Base-by-base conservation (phyloP, 139 green algal species). In the Coelastrella sp. region DNA sequence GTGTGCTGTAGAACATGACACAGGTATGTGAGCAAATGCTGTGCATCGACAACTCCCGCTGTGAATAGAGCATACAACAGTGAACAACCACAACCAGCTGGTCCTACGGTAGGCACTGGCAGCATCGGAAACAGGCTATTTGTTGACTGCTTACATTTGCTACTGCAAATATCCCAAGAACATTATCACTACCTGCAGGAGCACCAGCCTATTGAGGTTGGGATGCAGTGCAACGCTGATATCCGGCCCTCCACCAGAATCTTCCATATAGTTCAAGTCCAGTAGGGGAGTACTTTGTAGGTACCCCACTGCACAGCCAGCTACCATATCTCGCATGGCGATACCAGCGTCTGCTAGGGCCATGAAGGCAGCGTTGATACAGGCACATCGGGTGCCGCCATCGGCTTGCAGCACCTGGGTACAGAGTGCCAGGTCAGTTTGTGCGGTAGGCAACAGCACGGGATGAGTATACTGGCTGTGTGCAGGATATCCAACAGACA, bases 291-390 rank as follows among this genome's bases (percentile, higher is more conserved):
- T 98, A 47, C 86, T 90, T 73, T 98, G 95, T 59, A 99, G 92
- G 90, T 97, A 98, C 5, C 97, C 97, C 0, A 93, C 95, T 20
- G 92, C 94, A 82, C 95, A 97, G 0, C 93, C 86, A 4, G 93
- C 95, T 60, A 98, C 88, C 23, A 97, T 89, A 93, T 99, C 97
- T 61, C 91, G 90, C 85, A 90, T 90, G 58, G 85, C 73, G n/a
- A 90, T 90, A 60, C 85, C 85, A 22, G 98, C 98, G 22, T 97
- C 93, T 22, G 96, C 95, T 22, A 99, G 91, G 7, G 98, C 98
- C n/a, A 99, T 87, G 85, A 97, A 94, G 2, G 97, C 98, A 7
- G 98, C 98, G 89, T 99, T 99, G 94, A 99, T 97, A 92, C 93
- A 96, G 20, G 96, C 96, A 78, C 92, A 96, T 11, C 95, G 85